Base-by-base conservation (phyloP, 208 protist species). In the Crithidia brevicula region DNA sequence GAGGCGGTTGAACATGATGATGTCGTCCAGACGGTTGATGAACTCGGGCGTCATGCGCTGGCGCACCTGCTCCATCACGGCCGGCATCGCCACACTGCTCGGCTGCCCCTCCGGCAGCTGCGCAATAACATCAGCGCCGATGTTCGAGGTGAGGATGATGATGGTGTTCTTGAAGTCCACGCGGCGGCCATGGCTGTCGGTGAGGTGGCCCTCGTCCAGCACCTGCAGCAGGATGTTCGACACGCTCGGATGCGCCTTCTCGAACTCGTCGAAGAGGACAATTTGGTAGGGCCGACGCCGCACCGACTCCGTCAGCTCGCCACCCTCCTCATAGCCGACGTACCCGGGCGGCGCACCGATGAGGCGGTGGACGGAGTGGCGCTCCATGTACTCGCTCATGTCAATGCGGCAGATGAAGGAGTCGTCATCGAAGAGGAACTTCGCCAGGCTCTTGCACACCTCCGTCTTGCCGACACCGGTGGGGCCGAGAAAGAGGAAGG, bases 361-460 rank as follows among this genome's bases (percentile, higher is more conserved):
- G 4, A 99, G 86, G 28, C 98, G 82, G 16, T 97, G 76, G 3
- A 99, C 96, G 8, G 89, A 88, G 80, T 99, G 97, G 47, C 84
- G 60, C 78, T 99, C 97, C 96, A 99, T 99, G 85, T 99, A 99
- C 85, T 99, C 98, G 62, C 83, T 96, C 98, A 99, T 99, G 88
- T 99, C 98, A 57, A 99, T 97, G 25, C 98, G 89, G 40, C 98
- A 91, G 33, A 99, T 98, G 60, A 94, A 86, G 11, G 96, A 86
- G 30, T 99, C 98, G 53, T 98, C 89, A 78, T 99, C 98, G 64
- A 99, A 99, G 18, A 99, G 89, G 30, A 98, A 90, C 59, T 78
- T 76, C 3, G 97, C 96, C 3, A 99, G 83, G 46, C 92, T 79
- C 82, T 99, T 99, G 70, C 93, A 96, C 33, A 99, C 76, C 72